Evolutionary conservation across 1,284 basidiomycete species (phyloP), one percentile per base, ranked within the genome.

Genomic region (Leccinum solheimii): DNA sequence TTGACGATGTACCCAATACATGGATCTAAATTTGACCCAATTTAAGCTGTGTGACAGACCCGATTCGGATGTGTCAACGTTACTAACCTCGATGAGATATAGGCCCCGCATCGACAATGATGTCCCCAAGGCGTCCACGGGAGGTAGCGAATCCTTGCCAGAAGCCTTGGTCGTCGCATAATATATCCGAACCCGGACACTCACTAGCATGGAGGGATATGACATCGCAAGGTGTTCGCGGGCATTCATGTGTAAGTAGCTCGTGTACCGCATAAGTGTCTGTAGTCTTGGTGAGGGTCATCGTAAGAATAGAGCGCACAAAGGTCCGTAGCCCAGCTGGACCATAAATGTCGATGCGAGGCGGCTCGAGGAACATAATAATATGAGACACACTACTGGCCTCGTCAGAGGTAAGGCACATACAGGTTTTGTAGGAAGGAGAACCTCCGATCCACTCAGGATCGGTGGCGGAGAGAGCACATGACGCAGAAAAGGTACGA

Each of bases 251-350:
- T 34, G 79, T 80, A 13, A 97, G 78, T 0, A 97, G 81, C 73
- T 97, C 95, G 72, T 97, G 92, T 0, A 95, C 91, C 19, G 83
- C 85, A 68, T 89, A 96, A 13, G 81, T 85, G 30, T 90, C 86
- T 1, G 82, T 78, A 2, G 89, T 85, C 40, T 78, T 81, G 3
- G 86, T 86, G 49, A 84, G 77, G 0, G 94, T 95, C 74, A 92
- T 81, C 43, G 82, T 80, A 62, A 96, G 80, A 49, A 85, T 86
- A 40, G 83, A 84, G 38, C 95, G 87, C 21, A 97, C 78, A 73
- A 96, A 89, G 26, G 80, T 77, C 45, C 95, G 87, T n/a, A 96
- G 77, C 11, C 94, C 94, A 3, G 85, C 83, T 0, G 94, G 94
- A 0, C 94, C 94, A 69, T 90, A 96, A 36, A 97, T 83, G 61